Evolutionary conservation across 108 stramenopile genomes (phyloP), one percentile per base, ranked within the genome.

Genomic region (Skeletonema tropicum): DNA sequence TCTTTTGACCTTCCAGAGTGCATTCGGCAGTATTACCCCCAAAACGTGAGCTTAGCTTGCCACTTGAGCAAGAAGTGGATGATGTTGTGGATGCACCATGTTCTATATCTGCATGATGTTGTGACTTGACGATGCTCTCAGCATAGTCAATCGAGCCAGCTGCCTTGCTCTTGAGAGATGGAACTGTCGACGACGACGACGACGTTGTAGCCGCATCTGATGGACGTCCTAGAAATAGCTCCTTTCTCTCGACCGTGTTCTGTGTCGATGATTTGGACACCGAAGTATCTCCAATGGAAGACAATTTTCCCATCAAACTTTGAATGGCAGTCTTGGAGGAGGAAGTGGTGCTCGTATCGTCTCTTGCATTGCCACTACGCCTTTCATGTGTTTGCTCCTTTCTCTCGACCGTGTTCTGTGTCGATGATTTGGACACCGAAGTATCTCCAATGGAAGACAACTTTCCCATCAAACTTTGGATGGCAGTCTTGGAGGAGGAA

Each of bases 121-220:
- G 52, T 23, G 21, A 55, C 52, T 23, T 55, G 52, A 55, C 23
- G 9, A 55, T 23, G 23, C 52, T 55, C 23, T 55, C 21, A 23
- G 52, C 52, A 23, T 6, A 55, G 23, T 55, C 52, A 23, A 55
- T 55, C 15, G 52, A 55, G 7, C 52, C 52, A 23, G 52, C 52
- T 55, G 52, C 52, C 52, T 55, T 55, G 23, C 52, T 55, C 23
- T 23, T 55, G n/a, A 55, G 52, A 3, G 52, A 55, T 25, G 25
- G 52, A 55, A 23, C 52, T 25, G 25, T 55, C 4, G 48, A 55
- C 7, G 49, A n/a, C n/a, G 25, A 25, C 4, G 48, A 55, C 7
- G 26, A 29, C 2, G 26, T 29, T 29, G 26, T 1, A 2, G 2
- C 26, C 26, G 26, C 26, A 29, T 29, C 26, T 29, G 26, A 2